Evolutionary conservation across 345 rosid genomes (phyloP).

Genomic region (Punica granatum): DNA sequence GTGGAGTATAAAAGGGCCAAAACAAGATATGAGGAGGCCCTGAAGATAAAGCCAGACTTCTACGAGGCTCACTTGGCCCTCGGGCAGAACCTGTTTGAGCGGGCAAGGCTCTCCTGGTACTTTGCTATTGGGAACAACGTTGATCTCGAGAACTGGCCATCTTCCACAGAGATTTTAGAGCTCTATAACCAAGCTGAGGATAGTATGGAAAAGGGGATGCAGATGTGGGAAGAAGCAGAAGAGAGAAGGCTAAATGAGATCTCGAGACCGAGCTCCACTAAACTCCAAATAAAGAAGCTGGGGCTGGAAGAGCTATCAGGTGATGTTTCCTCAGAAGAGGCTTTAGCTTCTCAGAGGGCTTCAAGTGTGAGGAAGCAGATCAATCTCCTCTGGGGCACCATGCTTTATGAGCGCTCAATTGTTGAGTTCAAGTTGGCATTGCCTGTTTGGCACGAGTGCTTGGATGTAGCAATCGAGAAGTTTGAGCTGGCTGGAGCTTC

Average conservation of each 20-base stretch:
- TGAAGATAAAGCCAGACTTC: slow-evolving; percentile 72
- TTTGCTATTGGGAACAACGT: slow-evolving; percentile 47
- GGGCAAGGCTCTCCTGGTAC: slow-evolving; percentile 85
- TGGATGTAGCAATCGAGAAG: slow-evolving; percentile 74
- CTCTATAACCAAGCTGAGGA: slow-evolving; percentile 68
- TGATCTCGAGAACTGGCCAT: slow-evolving; percentile 56
- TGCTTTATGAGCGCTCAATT: slow-evolving; percentile 77
- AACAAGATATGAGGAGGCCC: slow-evolving; percentile 63
- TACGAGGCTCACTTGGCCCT: slow-evolving; percentile 63
- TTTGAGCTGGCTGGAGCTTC: slow-evolving; percentile 73
- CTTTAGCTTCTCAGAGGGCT: slow-evolving; percentile 28
- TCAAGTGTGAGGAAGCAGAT: slow-evolving; percentile 47
- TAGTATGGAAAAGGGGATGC: slow-evolving; percentile 63
- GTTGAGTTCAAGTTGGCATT: slow-evolving; percentile 74
- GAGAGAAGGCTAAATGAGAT: slow-evolving; percentile 22
- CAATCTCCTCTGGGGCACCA: slow-evolving; percentile 67
- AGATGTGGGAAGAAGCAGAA: slow-evolving; percentile 54
- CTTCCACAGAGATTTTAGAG: slow-evolving; percentile 32
- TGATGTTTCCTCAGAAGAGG: slow-evolving; percentile 44
- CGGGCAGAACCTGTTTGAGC: slow-evolving; percentile 81
- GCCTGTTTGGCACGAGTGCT: slow-evolving; percentile 63
- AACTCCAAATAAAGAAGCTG: slow-evolving; percentile 19
- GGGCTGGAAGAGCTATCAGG: slow-evolving; percentile 30
- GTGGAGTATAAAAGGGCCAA: slow-evolving; percentile 51
- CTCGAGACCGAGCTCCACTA: slow-evolving; percentile 14